These are phyloP conservation scores for Nannochloris sp. DNA, from an alignment of 139 green algal genomes.

Conservation along the genomic window DNA sequence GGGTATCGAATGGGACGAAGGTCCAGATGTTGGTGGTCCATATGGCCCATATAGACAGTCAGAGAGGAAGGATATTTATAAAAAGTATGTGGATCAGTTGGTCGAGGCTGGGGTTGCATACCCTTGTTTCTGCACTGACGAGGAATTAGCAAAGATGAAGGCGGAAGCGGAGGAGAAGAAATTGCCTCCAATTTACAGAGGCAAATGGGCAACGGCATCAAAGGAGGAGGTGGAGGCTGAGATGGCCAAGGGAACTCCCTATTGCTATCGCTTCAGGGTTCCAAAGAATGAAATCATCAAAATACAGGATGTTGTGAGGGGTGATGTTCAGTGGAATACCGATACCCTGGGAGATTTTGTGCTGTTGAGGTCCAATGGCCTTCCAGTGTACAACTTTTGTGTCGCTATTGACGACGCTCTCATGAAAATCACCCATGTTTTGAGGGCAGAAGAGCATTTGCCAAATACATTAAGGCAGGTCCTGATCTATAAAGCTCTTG, in stretches of 20 bases:
- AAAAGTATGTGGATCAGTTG: constrained; percentile 79
- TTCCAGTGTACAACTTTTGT: constrained; percentile 99
- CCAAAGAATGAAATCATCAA: constrained; percentile 42
- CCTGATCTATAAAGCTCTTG: constrained; percentile 92
- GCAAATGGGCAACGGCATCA: constrained; percentile 83
- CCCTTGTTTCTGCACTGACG: constrained; percentile 98
- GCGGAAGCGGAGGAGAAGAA: constrained; percentile 84
- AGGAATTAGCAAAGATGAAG: constrained; percentile 82
- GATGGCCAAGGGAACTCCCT: constrained; percentile 66
- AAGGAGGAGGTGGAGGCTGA: constrained; percentile 73
- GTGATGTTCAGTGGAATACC: constrained; percentile 89
- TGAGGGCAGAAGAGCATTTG: constrained; percentile 97
- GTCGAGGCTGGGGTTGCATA: constrained; percentile 78
- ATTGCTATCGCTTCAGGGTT: constrained; percentile 92
- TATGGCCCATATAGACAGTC: constrained; percentile 92
- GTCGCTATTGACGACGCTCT: constrained; percentile 94
- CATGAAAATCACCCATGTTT: constrained; percentile 95
- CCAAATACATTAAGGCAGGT: constrained; percentile 93
- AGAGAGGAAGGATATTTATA: constrained; percentile 89
- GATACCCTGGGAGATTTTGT: constrained; percentile 99
- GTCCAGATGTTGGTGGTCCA: constrained; percentile 79
- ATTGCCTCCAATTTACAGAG: constrained; percentile 89
- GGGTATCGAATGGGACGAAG: constrained; percentile 94
- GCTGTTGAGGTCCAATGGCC: constrained; percentile 88
- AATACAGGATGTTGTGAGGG: constrained; percentile 72